Percentiles rank a stretch among this genome's conserved stretches.
These are phyloP conservation scores for Helminthosporium solani DNA, from an alignment of 2,329 filamentous ascomycete genomes.

Conservation along the genomic window DNA sequence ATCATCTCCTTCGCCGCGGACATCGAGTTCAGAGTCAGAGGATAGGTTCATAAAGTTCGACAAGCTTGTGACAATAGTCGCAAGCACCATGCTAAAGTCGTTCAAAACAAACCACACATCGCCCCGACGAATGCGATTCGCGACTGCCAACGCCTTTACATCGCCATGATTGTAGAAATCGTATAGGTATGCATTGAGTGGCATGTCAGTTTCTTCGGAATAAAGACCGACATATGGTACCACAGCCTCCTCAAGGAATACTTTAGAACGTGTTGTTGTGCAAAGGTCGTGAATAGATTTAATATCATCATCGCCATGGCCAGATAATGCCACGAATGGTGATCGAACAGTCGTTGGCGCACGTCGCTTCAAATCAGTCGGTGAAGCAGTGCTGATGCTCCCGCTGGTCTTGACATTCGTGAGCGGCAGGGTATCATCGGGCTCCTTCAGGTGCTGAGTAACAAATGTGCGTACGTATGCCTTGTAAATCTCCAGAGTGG, in stretches of 20 bases:
- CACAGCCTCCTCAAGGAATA: constrained; percentile 73
- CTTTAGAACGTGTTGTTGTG: constrained; percentile 61
- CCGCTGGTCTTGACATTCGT: constrained; percentile 53
- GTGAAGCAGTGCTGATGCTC: constrained; percentile 19
- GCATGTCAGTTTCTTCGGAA: constrained; percentile 55
- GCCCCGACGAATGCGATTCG: constrained; percentile 65
- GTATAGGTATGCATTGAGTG: constrained; percentile 68
- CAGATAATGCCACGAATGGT: constrained; percentile 70
- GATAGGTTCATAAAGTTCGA: constrained; percentile 57
- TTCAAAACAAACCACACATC: constrained; percentile 75
- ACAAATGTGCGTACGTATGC: constrained; percentile 70
- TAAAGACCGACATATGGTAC: constrained; percentile 68
- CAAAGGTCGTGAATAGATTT: constrained; percentile 67
- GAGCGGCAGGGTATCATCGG: constrained; percentile 61
- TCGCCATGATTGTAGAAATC: constrained; percentile 78
- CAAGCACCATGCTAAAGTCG: constrained; percentile 64
- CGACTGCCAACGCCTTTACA: constrained; percentile 58
- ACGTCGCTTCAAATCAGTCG: constrained; percentile 21
- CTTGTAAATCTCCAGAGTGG: constrained; percentile 66
- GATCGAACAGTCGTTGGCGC: constrained; percentile 58
- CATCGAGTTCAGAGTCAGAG: constrained; percentile 47
- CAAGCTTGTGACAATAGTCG: constrained; percentile 69
- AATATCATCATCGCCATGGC: constrained; percentile 67
- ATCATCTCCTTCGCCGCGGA: constrained; percentile 54
- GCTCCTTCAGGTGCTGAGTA: constrained; percentile 59